Base-by-base conservation (phyloP, 495 filamentous ascomycete species). In the Xylaria longipes region DNA sequence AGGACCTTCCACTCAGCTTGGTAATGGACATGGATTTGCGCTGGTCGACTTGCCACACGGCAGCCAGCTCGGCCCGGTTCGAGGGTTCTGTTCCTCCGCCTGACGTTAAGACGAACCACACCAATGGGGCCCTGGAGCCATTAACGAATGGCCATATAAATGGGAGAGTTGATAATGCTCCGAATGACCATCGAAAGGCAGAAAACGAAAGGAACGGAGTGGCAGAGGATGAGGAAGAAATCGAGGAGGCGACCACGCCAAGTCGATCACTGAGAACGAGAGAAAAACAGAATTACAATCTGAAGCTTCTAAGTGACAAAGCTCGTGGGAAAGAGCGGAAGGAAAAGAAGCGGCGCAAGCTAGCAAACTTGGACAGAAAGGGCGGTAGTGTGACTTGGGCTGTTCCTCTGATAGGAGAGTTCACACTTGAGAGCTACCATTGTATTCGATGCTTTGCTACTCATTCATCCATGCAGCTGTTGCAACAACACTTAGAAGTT, bases 261-360 rank as follows among this genome's bases (percentile, higher is more conserved):
- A 80, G 77, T 61, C 78, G 84, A 64, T 78, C 80, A 9, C 66
- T 80, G 68, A 80, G 82, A 33, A 70, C 80, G 70, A 76, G 82
- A 68, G 79, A 46, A 76, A 84, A 77, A 15, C 75, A 85, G 67
- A 87, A 85, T 43, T 88, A 88, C 71, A 87, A 88, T 67, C 72
- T 87, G 50, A 87, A 84, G 71, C 70, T 83, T 25, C 74, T 87
- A 39, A 85, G 82, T 76, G 82, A 82, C 69, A 85, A 78, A 58
- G 82, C 82, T 15, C 77, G 84, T 39, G 85, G 85, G 4, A 85
- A 81, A 72, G 81, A 84, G 50, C 77, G 76, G 12, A 82, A 80
- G 70, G 77, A 76, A 61, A 74, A 79, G 27, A 86, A 85, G 68
- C 81, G 75, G 35, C 77, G 79, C 68, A 79, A 81, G 58, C 58